Base-by-base conservation (phyloP, 495 filamentous ascomycete species). In the Parachaetomium inaequale region DNA sequence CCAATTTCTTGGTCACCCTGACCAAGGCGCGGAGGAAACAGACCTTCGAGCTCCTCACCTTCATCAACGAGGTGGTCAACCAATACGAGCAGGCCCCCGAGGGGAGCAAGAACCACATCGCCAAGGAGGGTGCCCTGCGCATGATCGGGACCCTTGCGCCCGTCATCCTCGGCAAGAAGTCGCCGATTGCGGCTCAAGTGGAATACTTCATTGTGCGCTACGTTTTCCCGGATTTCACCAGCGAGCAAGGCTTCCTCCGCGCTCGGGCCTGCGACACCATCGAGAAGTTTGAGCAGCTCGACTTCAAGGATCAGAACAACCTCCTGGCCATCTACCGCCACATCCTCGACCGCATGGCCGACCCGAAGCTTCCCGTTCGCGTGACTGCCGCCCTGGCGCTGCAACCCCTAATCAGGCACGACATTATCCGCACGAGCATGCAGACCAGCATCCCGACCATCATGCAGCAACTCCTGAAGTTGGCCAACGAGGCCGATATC, bases 371-470 rank as follows among this genome's bases (percentile, higher is more conserved):
- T 12, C 94, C 94, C 10, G 94, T 98, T 14, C 85, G 94, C 50
- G 95, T 98, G 21, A 93, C 95, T 68, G 94, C 94, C 15, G 92
- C 94, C 31, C 85, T 98, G 52, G 95, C 94, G 45, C 79, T 98
- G 36, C 94, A 98, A 74, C 93, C 95, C 31, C 79, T 98, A 50
- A 98, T 98, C 65, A 84, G 94, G 55, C 94, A 98, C 75, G 93
- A 98, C 62, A 82, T 92, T 62, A 97, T 98, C 68, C 88, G 92
- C 29, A 87, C 84, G 21, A 91, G 87, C 64, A 98, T 98, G 95
- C 92, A 96, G 76, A 86, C 93, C 69, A 96, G 91, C 74, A 98
- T 98, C 58, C 92, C 95, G n/a, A 93, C 96, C 69, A 97, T 98
- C 72, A 98, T 98, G 94, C 94, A 98, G 75, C 92, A 98, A 75